Evolutionary conservation across 2,329 filamentous ascomycete species (phyloP), one percentile per base, ranked within the genome.

Genomic region (Myriosclerotinia curreyana): DNA sequence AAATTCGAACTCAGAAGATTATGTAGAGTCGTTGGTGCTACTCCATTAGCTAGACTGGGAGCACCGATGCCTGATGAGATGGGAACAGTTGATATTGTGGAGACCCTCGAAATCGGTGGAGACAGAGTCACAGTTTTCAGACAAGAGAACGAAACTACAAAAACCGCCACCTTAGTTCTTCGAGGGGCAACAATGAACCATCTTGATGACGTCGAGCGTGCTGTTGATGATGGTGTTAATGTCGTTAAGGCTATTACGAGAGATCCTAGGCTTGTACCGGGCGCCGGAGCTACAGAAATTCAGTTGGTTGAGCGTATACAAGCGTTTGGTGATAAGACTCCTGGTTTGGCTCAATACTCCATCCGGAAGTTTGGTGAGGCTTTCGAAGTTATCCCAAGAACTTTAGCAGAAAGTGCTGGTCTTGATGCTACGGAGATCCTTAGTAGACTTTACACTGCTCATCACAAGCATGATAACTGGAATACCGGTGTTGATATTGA

Each of bases 1-100:
- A 99, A 99, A 79, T 99, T 98, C 74, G 95, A 99, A 80, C 86
- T 99, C 66, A 89, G 95, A 71, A 86, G 95, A 74, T 82, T 98
- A 73, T 99, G 96, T 83, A 89, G 95, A 68, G 95, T 99, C 31
- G 94, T 98, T 60, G 94, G 94, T 68, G 95, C 95, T 64, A 97
- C 95, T 17, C 95, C 95, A n/a, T 84, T 99, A 67, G 96, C 96
- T 61, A 89, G 95, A 72, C 83, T 99, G 55, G 95, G 95, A 69
- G 95, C 96, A 20, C 95, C 95, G 52, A 99, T 99, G 95, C 95
- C 96, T n/a, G 95, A 99, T 72, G 95, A 99, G 83, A 98, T 96
- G 93, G 95, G 95, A 69, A 89, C 80, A 72, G 87, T 99, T 68
- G 95, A 99, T 76, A 78, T 99, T 64, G 95, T 99, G 40, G 95